These are phyloP conservation scores for Nissolia schottii DNA, from an alignment of 306 rosid genomes.

Conservation along the genomic window DNA sequence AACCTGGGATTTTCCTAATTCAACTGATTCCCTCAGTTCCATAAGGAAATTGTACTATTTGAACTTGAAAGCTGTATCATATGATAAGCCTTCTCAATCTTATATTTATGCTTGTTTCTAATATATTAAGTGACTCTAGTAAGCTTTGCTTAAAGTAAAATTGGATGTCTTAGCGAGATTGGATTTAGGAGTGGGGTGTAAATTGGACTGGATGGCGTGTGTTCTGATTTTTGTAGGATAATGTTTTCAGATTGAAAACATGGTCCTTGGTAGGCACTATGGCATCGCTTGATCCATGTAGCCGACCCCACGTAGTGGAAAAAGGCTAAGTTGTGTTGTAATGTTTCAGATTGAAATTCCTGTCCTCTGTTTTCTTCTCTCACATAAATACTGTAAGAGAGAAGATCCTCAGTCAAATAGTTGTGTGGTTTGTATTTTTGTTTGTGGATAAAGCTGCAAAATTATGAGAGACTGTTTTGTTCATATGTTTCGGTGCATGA, in stretches of 20 bases:
- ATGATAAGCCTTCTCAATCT: neutral
- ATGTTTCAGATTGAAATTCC: neutral
- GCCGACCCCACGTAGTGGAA: too few relatives aligned
- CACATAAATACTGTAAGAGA: neutral
- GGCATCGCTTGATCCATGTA: too few relatives aligned
- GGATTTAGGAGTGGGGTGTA: conserved; percentile 1
- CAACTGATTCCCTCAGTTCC: neutral
- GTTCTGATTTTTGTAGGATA: neutral
- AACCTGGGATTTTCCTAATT: neutral
- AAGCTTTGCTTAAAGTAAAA: neutral
- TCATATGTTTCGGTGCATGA: conserved; percentile 14
- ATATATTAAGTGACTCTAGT: neutral
- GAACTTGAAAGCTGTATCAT: neutral
- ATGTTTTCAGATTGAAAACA: neutral
- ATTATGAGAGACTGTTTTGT: neutral
- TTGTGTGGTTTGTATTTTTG: neutral
- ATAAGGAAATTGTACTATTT: neutral
- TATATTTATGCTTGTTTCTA: neutral
- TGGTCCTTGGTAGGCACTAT: too few relatives aligned
- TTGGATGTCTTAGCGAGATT: neutral
- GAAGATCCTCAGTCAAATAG: neutral
- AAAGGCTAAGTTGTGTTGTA: too few relatives aligned
- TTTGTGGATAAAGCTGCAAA: neutral
- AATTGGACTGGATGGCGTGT: neutral
- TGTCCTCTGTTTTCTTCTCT: neutral